Base-by-base conservation (phyloP, 1,139 yeast genomes). In the Hyphopichia fennica region DNA sequence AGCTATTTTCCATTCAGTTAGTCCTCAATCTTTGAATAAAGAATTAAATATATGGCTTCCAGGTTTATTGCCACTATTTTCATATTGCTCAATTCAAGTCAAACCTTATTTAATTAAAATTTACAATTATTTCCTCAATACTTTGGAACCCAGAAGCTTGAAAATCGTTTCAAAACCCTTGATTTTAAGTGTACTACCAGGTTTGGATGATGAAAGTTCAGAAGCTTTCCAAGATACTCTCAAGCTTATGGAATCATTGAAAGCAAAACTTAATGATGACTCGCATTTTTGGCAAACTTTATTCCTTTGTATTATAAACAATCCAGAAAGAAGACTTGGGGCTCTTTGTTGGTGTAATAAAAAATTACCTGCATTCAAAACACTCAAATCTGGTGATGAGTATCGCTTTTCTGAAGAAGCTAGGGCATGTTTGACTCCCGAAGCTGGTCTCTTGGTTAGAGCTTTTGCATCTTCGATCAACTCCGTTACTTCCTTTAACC, bases 141-240 rank as follows among this genome's bases (percentile, higher is more conserved):
- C 77, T 16, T 58, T 87, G 9, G 77, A 82, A 0, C 59, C 77
- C 0, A 46, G 54, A 0, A 68, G 77, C 2, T 63, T 89, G 42
- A 71, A 80, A 40, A 65, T 74, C 16, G 63, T 87, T 17, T 67
- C 86, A 20, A 82, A 80, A 46, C 91, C 97, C 0, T 59, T 93
- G 17, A 63, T 93, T 7, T 70, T 90, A 39, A 79, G 95, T 49
- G 69, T 91, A 33, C 63, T 93, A 11, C 90, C 96, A 0, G 96
- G 96, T 0, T 75, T 95, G 38, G 99, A 93, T 52, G 98, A 93
- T 53, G 96, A 90, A 51, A 80, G 89, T 37, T 83, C 93, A 17
- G 99, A 93, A 56, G 81, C 84, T 28, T 91, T 86, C 57, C 72
- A 70, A 14, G 78, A 82, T 3, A 77, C 82, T 1, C 52, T 89